Base-by-base conservation (phyloP, 495 filamentous ascomycete genomes). In the Podospora pseudocomata region DNA sequence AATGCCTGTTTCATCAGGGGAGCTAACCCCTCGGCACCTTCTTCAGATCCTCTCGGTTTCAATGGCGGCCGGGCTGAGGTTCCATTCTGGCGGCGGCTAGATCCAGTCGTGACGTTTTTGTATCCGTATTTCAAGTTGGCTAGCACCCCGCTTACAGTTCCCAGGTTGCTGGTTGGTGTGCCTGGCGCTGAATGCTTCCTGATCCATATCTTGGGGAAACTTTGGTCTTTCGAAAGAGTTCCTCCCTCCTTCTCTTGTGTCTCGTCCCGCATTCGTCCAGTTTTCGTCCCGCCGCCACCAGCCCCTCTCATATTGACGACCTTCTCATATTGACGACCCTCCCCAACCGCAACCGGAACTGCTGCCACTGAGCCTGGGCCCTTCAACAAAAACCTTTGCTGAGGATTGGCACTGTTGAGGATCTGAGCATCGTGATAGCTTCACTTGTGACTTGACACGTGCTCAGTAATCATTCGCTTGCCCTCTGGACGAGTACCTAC, bases 201-300 rank as follows among this genome's bases (percentile, higher is more conserved):
- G 7, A 13, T 49, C 39, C 13, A 49, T 49, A 49, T 49, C 39
- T 49, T 49, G 39, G 15, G 39, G 39, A 49, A 49, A 32, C 39
- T 49, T 49, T 49, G 56, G 56, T 58, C 23, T 2, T 58, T 26
- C 20, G 9, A 58, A 0, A 18, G 20, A 20, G 39, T 49, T 49
- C 39, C 13, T 49, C 34, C 6, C 15, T 49, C 39, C 15, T 49
- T 16, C 9, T 49, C 9, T 11, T 61, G 59, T 7, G 59, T 32
- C 11, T 16, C 28, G 59, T 61, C 59, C 59, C 59, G 59, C 59
- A 61, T 61, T 61, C 59, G 27, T 27, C 59, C 59, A 61, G 1
- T 32, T 62, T n/a, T 23, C 1, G 6, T 6, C 18, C 23, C 23
- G 23, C 5, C 30, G 26, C 60, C 60, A 27, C 30, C 60, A 62